phyloP scores from a whole-genome alignment of 2,329 filamentous ascomycete genomes.

The Nannizziopsis arthrosporioides region DNA sequence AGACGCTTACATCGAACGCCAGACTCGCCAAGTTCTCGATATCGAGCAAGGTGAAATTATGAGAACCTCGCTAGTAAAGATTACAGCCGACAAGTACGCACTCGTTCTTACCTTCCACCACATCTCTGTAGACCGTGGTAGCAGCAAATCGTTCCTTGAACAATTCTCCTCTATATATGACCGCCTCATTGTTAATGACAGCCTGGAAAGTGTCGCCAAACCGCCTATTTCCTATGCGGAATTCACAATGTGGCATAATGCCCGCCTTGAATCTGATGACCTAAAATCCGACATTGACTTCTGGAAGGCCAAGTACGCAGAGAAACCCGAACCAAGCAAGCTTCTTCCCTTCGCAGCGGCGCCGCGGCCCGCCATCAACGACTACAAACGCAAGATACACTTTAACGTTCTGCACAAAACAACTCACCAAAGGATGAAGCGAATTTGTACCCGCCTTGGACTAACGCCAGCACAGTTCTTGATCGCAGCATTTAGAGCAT shows the following conservation, averaged over 20 bases:
- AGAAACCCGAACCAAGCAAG: constrained; percentile 10
- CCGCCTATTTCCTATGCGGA: constrained; percentile 18
- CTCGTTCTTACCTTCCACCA: constrained; percentile 18
- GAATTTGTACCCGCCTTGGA: constrained; percentile 19
- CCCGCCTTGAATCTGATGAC: constrained; percentile 13
- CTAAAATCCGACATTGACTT: constrained; percentile 14
- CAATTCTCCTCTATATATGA: constrained; percentile 18
- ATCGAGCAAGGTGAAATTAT: constrained; percentile 19
- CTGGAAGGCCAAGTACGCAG: constrained; percentile 15
- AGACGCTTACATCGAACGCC: constrained; percentile 11
- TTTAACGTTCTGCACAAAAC: constrained; percentile 13
- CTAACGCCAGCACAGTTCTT: constrained; percentile 19
- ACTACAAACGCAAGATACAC: constrained; percentile 14
- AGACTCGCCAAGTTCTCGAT: constrained; percentile 11
- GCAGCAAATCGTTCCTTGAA: constrained; percentile 16
- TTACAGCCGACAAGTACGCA: constrained; percentile 15
- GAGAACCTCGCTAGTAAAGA: constrained; percentile 15
- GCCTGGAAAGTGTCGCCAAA: constrained; percentile 11
- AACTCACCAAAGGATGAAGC: constrained; percentile 20
- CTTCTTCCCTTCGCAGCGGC: constrained; percentile 16
- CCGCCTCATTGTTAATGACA: constrained; percentile 13
- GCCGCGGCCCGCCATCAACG: constrained; percentile 11
- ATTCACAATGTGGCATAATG: constrained; percentile 20
- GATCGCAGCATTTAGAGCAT: constrained; percentile 17
- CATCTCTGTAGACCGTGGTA: constrained; percentile 18